Base-by-base conservation (phyloP, 2,329 filamentous ascomycete genomes). In the Microdochium trichocladiopsis region DNA sequence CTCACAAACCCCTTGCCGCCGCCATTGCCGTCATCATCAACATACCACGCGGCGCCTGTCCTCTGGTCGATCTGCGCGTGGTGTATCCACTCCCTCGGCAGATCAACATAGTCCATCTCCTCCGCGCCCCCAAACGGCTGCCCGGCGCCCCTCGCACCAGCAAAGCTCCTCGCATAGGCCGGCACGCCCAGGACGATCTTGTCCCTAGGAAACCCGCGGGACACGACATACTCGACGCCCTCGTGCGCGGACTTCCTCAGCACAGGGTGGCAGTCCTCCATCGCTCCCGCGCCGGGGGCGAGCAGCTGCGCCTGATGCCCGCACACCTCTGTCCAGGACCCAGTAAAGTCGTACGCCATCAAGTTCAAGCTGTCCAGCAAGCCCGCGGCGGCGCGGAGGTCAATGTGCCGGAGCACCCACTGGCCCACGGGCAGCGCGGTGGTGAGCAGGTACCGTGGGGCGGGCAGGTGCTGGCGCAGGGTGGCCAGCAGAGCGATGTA, bases 311-410 rank as follows among this genome's bases (percentile, higher is more conserved):
- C 80, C 36, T 87, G 84, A 61, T 87, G 82, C 12, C 83, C 84
- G 10, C 76, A 78, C 25, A 78, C 75, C 22, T 72, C 65, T 2
- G 75, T 77, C 84, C 84, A 87, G 8, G 80, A 74, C 0, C 84
- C 84, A 0, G 77, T 75, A 58, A 86, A 86, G 63, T 88, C 84
- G 61, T 88, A 88, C 12, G 78, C 74, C 85, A 88, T 88, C 47
- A 88, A 71, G 60, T 87, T 86, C 55, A 87, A 69, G 59, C 79
- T 72, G 63, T 87, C 82, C 47, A 87, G 72, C 36, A 80, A 68
- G 3, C 70, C 58, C 2, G 76, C 71, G 2, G 79, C 77, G 11
- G 72, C 68, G 2, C 60, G 58, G 3, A 87, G 68, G 56, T 85
- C 74, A 61, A 87, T 82, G 61, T 86, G 72, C 55, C 72, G 72